Evolutionary conservation across 192 early-diverging fungal species (phyloP).

Genomic region (Fimicolochytrium jonesii): DNA sequence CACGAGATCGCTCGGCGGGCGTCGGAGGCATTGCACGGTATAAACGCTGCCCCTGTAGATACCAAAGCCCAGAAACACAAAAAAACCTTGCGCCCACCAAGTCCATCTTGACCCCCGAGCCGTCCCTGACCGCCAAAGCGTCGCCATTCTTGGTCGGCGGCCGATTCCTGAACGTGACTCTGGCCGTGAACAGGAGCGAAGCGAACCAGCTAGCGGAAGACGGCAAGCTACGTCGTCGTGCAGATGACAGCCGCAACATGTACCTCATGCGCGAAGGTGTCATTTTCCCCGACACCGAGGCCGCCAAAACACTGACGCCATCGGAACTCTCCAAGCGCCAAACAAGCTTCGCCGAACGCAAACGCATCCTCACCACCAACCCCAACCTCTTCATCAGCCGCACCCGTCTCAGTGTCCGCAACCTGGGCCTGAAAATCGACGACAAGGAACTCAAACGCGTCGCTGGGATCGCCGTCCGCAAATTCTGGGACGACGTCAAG

Average conservation of each 20-base stretch:
- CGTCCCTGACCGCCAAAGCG: conserved; percentile 47
- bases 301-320: conserved; percentile 63
- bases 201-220: conserved; percentile 63
- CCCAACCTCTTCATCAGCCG: conserved; percentile 86
- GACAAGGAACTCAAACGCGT: conserved; percentile 62
- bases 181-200: conserved; percentile 70
- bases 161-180: conserved; percentile 74
- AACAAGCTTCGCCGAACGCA: conserved; percentile 74
- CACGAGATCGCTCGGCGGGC: conserved; percentile 59
- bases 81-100: conserved; percentile 55
- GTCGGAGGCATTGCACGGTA: conserved; percentile 36
- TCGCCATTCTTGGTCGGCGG: conserved; percentile 72
- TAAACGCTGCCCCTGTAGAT: conserved; percentile 16
- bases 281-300: conserved; percentile 79
- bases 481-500: conserved; percentile 51
- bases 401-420: conserved; percentile 85
- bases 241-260: conserved; percentile 76
- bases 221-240: conserved; percentile 55
- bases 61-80: conserved; percentile 47
- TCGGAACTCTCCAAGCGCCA: conserved; percentile 81
- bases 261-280: conserved; percentile 92
- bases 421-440: conserved; percentile 68
- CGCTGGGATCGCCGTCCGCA: conserved; percentile 28
- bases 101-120: conserved; percentile 62
- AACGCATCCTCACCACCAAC: conserved; percentile 74